Evolutionary conservation across 225 moss, liverwort and hornwort genomes (phyloP), one percentile per base, ranked within the genome.

Genomic region (Bryum argenteum): DNA sequence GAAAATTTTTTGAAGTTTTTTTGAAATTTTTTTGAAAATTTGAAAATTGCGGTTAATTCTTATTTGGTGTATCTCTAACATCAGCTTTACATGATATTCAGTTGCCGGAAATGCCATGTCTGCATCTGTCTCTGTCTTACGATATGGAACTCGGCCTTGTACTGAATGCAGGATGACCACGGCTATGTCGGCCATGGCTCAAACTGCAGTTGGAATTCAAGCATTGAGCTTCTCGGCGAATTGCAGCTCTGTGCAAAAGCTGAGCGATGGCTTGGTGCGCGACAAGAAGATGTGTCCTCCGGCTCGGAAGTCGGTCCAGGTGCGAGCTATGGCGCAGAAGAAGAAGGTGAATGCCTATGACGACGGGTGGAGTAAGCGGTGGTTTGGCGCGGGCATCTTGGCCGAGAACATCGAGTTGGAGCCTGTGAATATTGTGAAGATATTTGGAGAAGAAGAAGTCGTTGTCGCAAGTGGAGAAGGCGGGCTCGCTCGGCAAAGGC

Each of bases 291-390:
- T 80, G 66, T 69, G 53, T 16, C 60, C 76, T 2, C 59, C 75
- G 4, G 51, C 69, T 58, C 66, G 73, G 62, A 66, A 33, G 48
- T 21, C 59, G 10, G 23, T 76, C 6, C 87, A 83, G 47, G 76
- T 96, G 69, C 79, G 84, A 15, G 91, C 96, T 24, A 93, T 93
- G 96, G 96, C 90, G 15, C 75, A 79, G 6, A 96, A 89, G 90
- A 93, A 91, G 85, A 93, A 93, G 82, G 94, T 96, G 70, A 93
- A 93, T 57, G 93, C 86, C 6, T 96, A 91, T 65, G 96, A 96
- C 65, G 83, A 72, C 63, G 84, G 66, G 26, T 96, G 96, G 96
- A 91, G 87, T 79, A 96, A 96, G 91, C 85, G 90, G 75, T 96
- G 96, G 96, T 96, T 96, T 20, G 96, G 96, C 5, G 96, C 96